Conservation (phyloP, 2,329 filamentous ascomycete species). For the Exophiala sideris region DNA sequence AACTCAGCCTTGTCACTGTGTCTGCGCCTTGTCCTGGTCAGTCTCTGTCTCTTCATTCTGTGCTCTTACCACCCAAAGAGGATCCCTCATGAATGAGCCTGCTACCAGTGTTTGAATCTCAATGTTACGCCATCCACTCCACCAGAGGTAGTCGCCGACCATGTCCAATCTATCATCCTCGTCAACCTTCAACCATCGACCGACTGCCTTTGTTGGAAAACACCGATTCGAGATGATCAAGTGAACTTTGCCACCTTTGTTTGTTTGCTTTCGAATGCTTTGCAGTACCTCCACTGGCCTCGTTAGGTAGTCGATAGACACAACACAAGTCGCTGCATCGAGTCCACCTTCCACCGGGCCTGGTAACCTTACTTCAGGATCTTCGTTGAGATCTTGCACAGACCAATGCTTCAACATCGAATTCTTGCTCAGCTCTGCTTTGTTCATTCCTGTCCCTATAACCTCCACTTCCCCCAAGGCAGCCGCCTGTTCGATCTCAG, state of each 20-base stretch:
- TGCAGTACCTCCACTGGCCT: slow-evolving; percentile 45
- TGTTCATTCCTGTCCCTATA: slow-evolving; percentile 50
- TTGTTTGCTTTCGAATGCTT: slow-evolving; percentile 41
- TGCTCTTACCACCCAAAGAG: slow-evolving; percentile 45
- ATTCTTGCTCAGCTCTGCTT: slow-evolving; percentile 45
- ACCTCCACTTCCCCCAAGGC: slow-evolving; percentile 36
- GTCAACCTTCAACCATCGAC: slow-evolving; percentile 45
- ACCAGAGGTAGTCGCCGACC: slow-evolving; percentile 53
- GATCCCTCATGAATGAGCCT: slow-evolving; percentile 37
- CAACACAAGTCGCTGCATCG: slow-evolving; percentile 50
- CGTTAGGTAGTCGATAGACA: slow-evolving; percentile 52
- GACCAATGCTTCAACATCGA: slow-evolving; percentile 33
- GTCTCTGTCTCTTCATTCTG: slow-evolving; percentile 15
- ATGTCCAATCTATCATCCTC: slow-evolving; percentile 48
- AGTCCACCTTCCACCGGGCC: slow-evolving; percentile 27
- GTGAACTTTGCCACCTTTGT: slow-evolving; percentile 46
- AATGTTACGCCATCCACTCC: slow-evolving; percentile 51
- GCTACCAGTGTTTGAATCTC: slow-evolving; percentile 48
- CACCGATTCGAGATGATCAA: slow-evolving; percentile 51
- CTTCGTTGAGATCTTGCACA: slow-evolving; percentile 46
- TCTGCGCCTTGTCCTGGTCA: neutral
- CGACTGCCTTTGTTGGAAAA: slow-evolving; percentile 53
- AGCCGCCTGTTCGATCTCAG: slow-evolving; percentile 27
- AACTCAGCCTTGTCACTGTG: neutral
- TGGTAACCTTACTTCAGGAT: slow-evolving; percentile 32